A percentile compares a stretch with the other conserved stretches of the same genome.
Evolutionary conservation across 495 filamentous ascomycete species (phyloP).

Genomic region (Neurospora pannonica): DNA sequence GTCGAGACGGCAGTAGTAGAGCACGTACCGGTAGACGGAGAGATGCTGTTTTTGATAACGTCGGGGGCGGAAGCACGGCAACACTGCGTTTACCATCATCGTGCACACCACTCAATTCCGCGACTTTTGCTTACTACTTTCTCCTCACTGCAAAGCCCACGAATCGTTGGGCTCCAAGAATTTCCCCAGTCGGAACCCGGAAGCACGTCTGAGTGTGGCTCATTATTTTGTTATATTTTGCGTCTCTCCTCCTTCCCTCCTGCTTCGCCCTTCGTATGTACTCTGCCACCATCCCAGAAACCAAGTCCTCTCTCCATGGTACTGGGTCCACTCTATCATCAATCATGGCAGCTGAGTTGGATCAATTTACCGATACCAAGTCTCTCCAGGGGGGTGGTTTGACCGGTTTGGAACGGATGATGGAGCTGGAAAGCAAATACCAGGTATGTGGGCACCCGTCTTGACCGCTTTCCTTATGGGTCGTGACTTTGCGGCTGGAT

Average conservation of each 20-base stretch:
- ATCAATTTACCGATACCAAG: not conserved
- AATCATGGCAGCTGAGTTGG: slow-evolving; percentile 13
- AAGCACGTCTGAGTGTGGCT: not conserved
- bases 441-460: slow-evolving; percentile 33
- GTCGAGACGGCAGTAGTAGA: not conserved
- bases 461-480: slow-evolving; percentile 7
- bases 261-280: slow-evolving; percentile 1
- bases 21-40: not conserved
- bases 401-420: slow-evolving; percentile 39
- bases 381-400: slow-evolving; percentile 1
- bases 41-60: slow-evolving; percentile 6
- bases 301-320: slow-evolving; percentile 10
- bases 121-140: not conserved
- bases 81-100: slow-evolving; percentile 7
- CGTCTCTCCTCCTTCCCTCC: not conserved
- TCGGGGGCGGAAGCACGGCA: slow-evolving; percentile 10
- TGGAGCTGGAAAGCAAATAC: slow-evolving; percentile 42
- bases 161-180: not conserved
- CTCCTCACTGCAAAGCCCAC: not conserved
- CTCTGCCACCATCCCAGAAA: not conserved
- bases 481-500: slow-evolving; percentile 3
- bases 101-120: not conserved
- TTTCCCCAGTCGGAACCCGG: not conserved
- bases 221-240: not conserved
- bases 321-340: slow-evolving; percentile 14